Evolutionary conservation across 1,284 basidiomycete species (phyloP).

Genomic region (Marasmius fiardii): DNA sequence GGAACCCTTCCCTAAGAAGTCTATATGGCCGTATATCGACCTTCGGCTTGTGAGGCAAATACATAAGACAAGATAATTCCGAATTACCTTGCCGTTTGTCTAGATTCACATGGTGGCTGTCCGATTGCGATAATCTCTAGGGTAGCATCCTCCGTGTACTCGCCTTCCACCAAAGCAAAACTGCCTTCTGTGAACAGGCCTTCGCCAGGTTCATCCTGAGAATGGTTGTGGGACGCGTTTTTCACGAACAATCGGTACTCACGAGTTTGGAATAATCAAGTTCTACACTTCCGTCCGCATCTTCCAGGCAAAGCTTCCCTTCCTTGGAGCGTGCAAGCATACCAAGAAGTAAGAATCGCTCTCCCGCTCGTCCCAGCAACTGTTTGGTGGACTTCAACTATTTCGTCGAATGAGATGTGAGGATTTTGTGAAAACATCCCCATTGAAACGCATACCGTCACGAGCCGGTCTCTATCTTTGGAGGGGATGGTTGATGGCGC

Average conservation of each 20-base stretch:
- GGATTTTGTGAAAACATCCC: conserved; percentile 1
- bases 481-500: conserved; percentile 91
- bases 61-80: not conserved
- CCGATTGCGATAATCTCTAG: conserved; percentile 92
- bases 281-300: conserved; percentile 88
- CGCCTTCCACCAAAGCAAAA: conserved; percentile 93
- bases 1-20: conserved; percentile 91
- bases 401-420: conserved; percentile 2
- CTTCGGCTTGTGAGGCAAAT: conserved; percentile 32
- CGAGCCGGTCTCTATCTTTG: conserved; percentile 77
- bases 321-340: conserved; percentile 91
- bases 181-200: conserved; percentile 97
- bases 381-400: conserved; percentile 97
- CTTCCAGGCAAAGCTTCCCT: conserved; percentile 89
- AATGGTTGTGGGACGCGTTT: conserved; percentile 6
- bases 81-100: conserved; percentile 74
- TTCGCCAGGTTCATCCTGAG: conserved; percentile 87
- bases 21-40: conserved; percentile 90
- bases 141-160: conserved; percentile 90
- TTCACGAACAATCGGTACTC: conserved; percentile 24
- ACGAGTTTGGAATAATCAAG: conserved; percentile 90
- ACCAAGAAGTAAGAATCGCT: conserved; percentile 91
- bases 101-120: conserved; percentile 92
- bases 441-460: conserved; percentile 60
- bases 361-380: conserved; percentile 85